Evolutionary conservation across 2,329 filamentous ascomycete species (phyloP), one percentile per base, ranked within the genome.

Genomic region (Fusarium sp.): DNA sequence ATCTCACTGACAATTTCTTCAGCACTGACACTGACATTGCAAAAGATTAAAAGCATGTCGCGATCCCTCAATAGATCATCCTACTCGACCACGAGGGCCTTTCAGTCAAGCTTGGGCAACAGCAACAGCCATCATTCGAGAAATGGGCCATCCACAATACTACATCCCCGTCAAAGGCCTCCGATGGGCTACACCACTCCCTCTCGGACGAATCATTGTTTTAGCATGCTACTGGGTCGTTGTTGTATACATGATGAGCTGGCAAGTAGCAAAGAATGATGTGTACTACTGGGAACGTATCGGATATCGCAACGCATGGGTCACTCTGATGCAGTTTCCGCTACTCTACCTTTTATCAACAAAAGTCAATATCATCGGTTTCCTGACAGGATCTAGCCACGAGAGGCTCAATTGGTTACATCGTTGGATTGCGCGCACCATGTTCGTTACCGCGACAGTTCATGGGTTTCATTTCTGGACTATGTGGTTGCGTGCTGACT

Each of bases 391-490:
- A 12, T 83, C 85, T 11, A 88, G 89, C 63, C 88, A 92, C 72
- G 90, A 92, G 78, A 84, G 88, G 10, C 80, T 92, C 60, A 92
- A 91, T 75, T 92, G 90, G 90, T 78, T 92, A 53, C 91, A 93
- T 72, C 85, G 91, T 63, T 93, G 91, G 90, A 86, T 89, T 11
- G 89, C 88, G 4, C 85, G 91, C 61, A 90, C 88, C 57, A 86
- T 92, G 80, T 85, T 92, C 36, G 79, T 92, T 16, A 91, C 88
- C 0, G 87, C 87, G 3, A 89, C 89, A 1, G 83, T 92, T 5
- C 91, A 93, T 71, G 89, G 91, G 62, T 91, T 87, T 70, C 87
- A 91, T 76, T 92, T 92, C 76, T 89, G 88, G 78, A 80, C 81
- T 4, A 85, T 89, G 73, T 92, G 90, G 88, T 83, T 84, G 28